Percentiles rank a stretch among this genome's conserved stretches.
phyloP scores from a whole-genome alignment of 805 yeast genomes.

The Pichia pseudocactophila region DNA sequence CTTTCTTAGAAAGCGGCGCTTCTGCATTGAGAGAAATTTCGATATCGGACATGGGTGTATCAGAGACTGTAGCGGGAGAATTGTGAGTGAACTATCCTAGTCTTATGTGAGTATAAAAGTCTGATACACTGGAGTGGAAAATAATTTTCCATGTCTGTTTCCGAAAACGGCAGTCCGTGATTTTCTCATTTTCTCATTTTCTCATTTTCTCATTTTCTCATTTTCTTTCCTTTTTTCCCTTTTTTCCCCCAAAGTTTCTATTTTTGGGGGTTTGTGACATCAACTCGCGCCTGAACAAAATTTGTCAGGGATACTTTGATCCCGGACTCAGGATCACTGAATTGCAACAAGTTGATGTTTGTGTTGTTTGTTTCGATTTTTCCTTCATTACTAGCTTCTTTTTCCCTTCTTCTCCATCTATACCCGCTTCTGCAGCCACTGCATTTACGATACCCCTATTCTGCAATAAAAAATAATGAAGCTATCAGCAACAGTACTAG shows the following conservation, averaged over 20 bases:
- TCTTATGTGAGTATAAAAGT: too few species aligned
- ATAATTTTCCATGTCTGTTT: too few species aligned
- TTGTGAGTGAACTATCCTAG: too few species aligned
- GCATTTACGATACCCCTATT: neutral
- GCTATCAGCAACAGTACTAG: slow-evolving; percentile 18
- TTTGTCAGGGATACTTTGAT: too few species aligned
- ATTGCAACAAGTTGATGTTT: too few species aligned
- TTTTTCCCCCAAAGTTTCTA: slow-evolving; percentile 1
- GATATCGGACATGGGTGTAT: slow-evolving; percentile 32
- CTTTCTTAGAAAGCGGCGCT: slow-evolving; percentile 85
- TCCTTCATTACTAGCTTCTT: slow-evolving; percentile 1
- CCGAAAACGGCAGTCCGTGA: too few species aligned
- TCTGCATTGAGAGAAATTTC: slow-evolving; percentile 63
- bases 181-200: neutral
- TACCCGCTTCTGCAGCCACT: neutral
- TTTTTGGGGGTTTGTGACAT: too few species aligned
- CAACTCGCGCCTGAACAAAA: too few species aligned
- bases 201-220: neutral
- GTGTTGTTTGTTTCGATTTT: slow-evolving; percentile 4
- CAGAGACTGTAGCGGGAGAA: too few species aligned
- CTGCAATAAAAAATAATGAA: slow-evolving; percentile 18
- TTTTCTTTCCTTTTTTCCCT: neutral
- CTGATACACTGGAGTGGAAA: too few species aligned
- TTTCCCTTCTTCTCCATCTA: slow-evolving; percentile 2
- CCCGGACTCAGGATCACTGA: too few species aligned